These are phyloP conservation scores for Apiospora aurea DNA, from an alignment of 2,329 filamentous ascomycete species.

Conservation along the genomic window DNA sequence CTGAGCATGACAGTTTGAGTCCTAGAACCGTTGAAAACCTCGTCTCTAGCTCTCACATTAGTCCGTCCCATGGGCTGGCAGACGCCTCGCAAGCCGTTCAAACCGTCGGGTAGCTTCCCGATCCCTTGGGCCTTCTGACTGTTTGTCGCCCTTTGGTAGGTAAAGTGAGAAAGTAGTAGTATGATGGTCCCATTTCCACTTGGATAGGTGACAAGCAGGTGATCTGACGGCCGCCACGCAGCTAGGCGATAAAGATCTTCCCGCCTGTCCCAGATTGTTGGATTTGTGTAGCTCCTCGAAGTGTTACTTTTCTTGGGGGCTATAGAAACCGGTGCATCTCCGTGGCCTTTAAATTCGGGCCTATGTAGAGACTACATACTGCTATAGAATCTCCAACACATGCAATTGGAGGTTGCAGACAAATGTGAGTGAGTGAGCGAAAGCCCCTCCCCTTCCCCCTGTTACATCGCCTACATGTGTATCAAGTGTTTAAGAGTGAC, in stretches of 20 bases:
- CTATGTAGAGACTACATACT: slow-evolving; percentile 4
- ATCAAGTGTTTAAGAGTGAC: background rate
- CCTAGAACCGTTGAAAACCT: slow-evolving; percentile 8
- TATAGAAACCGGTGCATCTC: slow-evolving; percentile 9
- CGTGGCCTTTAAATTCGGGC: background rate
- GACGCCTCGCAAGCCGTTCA: slow-evolving; percentile 12
- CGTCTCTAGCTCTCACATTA: slow-evolving; percentile 12
- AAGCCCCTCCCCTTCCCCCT: background rate
- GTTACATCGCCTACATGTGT: background rate
- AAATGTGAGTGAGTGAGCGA: background rate
- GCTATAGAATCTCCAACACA: background rate
- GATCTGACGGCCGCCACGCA: background rate
- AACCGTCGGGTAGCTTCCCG: background rate
- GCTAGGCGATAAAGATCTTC: slow-evolving; percentile 14
- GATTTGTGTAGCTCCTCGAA: background rate
- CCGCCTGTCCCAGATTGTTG: slow-evolving; percentile 2
- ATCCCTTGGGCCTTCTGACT: background rate
- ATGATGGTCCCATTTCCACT: background rate
- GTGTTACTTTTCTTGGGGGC: background rate
- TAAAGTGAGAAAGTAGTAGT: background rate
- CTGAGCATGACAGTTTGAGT: background rate
- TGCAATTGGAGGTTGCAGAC: background rate
- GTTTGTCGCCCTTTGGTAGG: background rate
- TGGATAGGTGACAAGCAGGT: background rate
- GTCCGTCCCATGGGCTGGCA: background rate